Evolutionary conservation across 2,329 filamentous ascomycete genomes (phyloP).

Genomic region (Chaetomium globosum): DNA sequence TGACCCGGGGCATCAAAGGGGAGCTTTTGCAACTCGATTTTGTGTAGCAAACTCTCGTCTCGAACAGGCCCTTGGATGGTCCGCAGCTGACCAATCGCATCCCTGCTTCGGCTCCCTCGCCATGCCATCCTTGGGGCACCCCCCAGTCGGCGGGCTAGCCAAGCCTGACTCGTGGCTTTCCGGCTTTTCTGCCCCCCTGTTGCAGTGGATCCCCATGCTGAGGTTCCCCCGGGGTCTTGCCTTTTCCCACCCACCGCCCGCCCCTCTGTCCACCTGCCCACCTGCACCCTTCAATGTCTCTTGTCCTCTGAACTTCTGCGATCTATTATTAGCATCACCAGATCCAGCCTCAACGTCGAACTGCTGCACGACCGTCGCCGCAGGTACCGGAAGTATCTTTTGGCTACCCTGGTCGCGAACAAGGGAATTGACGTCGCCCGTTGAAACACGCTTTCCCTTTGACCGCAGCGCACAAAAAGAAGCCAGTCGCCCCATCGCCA

Average conservation of each 20-base stretch:
- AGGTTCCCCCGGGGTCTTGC: slow-evolving; percentile 19
- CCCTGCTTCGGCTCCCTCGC: slow-evolving; percentile 2
- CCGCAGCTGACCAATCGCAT: slow-evolving; percentile 27
- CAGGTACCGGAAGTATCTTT: slow-evolving; percentile 32
- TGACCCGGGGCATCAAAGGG: not conserved
- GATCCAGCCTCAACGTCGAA: slow-evolving; percentile 36
- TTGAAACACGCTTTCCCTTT: slow-evolving; percentile 31
- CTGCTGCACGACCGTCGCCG: slow-evolving; percentile 25
- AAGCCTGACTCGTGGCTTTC: slow-evolving; percentile 35
- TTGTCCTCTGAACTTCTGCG: slow-evolving; percentile 32
- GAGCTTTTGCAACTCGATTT: slow-evolving; percentile 10
- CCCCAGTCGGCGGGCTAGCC: slow-evolving; percentile 20
- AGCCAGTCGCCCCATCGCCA: slow-evolving; percentile 31
- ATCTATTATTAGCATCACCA: slow-evolving; percentile 38
- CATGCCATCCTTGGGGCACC: slow-evolving; percentile 8
- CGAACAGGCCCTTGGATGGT: slow-evolving; percentile 10
- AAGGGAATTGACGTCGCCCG: slow-evolving; percentile 35
- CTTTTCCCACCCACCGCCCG: slow-evolving; percentile 32
- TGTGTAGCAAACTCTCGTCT: slow-evolving; percentile 18
- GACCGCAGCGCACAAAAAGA: slow-evolving; percentile 37
- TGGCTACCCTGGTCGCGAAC: slow-evolving; percentile 30
- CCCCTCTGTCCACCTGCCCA: slow-evolving; percentile 23
- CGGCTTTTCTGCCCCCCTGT: slow-evolving; percentile 21
- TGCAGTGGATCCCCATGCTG: slow-evolving; percentile 24
- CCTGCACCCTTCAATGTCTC: slow-evolving; percentile 30